phyloP scores from a whole-genome alignment of 192 early-diverging fungal genomes.

The Backusella macrospora region DNA sequence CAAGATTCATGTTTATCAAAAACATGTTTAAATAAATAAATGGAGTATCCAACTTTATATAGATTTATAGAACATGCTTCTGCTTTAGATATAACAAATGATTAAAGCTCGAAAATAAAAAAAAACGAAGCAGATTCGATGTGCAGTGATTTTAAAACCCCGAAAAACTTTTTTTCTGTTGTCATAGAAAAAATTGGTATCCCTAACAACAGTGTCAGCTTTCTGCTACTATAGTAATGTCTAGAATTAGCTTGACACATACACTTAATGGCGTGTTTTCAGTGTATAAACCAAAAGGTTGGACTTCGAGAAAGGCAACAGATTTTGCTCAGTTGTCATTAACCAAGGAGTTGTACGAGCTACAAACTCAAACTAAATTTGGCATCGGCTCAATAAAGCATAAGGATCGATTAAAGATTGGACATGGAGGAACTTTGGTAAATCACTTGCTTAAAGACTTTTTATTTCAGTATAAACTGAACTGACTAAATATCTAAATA shows the following conservation, averaged over 20 bases:
- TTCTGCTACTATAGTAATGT: not conserved
- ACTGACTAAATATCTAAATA: not conserved
- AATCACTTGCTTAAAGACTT: not conserved
- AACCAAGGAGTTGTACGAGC: constrained; percentile 22
- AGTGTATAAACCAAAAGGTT: constrained; percentile 50
- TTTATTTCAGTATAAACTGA: not conserved
- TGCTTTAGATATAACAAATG: too few relatives aligned
- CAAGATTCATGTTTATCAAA: too few relatives aligned
- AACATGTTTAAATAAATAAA: too few relatives aligned
- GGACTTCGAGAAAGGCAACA: constrained; percentile 48
- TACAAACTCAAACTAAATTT: constrained; percentile 9
- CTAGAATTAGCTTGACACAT: constrained; percentile 13
- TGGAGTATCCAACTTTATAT: too few relatives aligned
- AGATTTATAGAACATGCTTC: too few relatives aligned
- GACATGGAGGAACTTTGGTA: constrained; percentile 58
- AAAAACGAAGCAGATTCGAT: too few relatives aligned
- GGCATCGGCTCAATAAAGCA: constrained; percentile 18
- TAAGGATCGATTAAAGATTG: constrained; percentile 50
- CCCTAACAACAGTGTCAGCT: not conserved
- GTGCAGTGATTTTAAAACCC: too few relatives aligned
- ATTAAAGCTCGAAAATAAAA: too few relatives aligned
- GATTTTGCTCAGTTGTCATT: constrained; percentile 41
- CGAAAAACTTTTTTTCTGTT: too few relatives aligned
- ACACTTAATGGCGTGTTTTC: constrained; percentile 49
- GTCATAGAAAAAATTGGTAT: too few relatives aligned